These are phyloP conservation scores for Lactarius sanguifluus DNA, from an alignment of 768 basidiomycete species.

Conservation along the genomic window DNA sequence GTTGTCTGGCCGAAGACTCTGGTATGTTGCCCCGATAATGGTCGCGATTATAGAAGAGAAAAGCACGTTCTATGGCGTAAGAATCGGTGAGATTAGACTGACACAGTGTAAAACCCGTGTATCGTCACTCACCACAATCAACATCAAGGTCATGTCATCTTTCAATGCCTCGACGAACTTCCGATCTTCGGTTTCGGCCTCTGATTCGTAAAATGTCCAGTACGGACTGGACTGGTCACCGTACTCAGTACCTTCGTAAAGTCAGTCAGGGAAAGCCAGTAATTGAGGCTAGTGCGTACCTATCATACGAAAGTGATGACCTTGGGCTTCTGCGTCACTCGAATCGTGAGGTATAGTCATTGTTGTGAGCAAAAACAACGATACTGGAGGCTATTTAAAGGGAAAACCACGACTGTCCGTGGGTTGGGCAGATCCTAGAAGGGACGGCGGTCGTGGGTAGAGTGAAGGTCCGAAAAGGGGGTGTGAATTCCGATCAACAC, in stretches of 20 bases:
- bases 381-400: neutral
- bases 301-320: neutral
- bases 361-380: neutral
- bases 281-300: neutral
- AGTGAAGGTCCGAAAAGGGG: neutral
- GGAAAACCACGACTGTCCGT: neutral
- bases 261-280: neutral
- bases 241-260: neutral
- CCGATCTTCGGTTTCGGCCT: slow-evolving; percentile 20
- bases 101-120: neutral
- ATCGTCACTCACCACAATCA: slow-evolving; percentile 22
- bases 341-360: neutral
- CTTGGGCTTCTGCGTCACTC: neutral
- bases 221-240: slow-evolving; percentile 9
- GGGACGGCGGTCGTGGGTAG: neutral
- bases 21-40: slow-evolving; percentile 26
- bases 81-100: neutral
- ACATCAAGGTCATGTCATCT: slow-evolving; percentile 21
- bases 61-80: slow-evolving; percentile 11
- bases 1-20: slow-evolving; percentile 11
- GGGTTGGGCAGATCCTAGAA: neutral
- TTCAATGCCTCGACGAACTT: slow-evolving; percentile 17
- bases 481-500: neutral
- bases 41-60: slow-evolving; percentile 28
- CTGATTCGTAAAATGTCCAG: slow-evolving; percentile 24